Percentiles rank a stretch among this genome's conserved stretches.
These are phyloP conservation scores for Anethum foeniculum DNA, from an alignment of 140 eudicot species.

Conservation along the genomic window DNA sequence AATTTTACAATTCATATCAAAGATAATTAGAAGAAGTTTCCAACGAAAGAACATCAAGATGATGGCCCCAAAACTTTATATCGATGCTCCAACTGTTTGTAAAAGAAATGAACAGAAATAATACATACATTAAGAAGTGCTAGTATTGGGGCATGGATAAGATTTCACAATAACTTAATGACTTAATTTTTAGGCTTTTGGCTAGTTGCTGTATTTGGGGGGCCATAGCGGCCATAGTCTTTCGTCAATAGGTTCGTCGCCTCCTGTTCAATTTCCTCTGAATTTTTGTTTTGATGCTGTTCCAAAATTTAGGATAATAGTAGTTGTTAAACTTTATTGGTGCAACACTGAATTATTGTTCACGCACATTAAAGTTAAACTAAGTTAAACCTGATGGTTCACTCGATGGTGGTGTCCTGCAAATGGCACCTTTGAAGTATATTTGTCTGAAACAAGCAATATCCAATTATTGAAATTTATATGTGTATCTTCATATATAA, in stretches of 20 bases:
- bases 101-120: background rate
- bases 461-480: background rate
- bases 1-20: background rate
- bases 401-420: conserved; percentile 31
- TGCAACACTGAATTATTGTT: background rate
- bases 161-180: background rate
- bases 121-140: background rate
- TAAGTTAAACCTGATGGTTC: conserved; percentile 24
- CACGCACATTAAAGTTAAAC: background rate
- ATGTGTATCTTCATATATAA: background rate
- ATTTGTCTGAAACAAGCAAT: conserved; percentile 15
- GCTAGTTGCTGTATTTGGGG: conserved; percentile 30
- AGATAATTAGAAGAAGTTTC: background rate
- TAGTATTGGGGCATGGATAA: background rate
- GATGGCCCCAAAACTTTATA: background rate
- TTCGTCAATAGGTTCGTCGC: conserved; percentile 40
- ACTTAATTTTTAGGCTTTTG: conserved; percentile 44
- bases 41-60: background rate
- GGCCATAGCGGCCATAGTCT: conserved; percentile 43
- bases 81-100: background rate
- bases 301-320: background rate
- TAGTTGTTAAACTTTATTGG: background rate
- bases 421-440: conserved; percentile 26
- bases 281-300: background rate
- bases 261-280: conserved; percentile 41